phyloP scores from a whole-genome alignment of 306 rosid species.

The Vigna hirtella region DNA sequence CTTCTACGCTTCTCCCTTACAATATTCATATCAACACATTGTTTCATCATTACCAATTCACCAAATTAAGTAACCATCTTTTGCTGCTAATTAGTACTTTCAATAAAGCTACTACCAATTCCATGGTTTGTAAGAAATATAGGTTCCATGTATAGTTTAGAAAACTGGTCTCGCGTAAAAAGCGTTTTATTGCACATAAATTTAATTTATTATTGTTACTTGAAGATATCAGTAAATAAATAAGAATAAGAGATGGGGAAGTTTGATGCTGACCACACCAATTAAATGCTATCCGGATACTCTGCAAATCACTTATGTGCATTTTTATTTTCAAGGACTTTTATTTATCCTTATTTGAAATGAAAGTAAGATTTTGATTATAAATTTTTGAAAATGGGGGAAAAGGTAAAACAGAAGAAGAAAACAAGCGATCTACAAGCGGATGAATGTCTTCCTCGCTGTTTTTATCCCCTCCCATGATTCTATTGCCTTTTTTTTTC shows the following conservation, averaged over 20 bases:
- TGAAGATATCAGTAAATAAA: background rate
- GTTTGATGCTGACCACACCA: background rate
- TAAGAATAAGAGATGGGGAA: background rate
- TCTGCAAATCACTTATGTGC: background rate
- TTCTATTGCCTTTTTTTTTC: slow-evolving; percentile 42
- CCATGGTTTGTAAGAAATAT: slow-evolving; percentile 17
- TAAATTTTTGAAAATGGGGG: slow-evolving; percentile 62
- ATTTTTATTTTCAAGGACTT: background rate
- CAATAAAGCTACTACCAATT: slow-evolving; percentile 5
- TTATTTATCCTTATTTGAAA: slow-evolving; percentile 15
- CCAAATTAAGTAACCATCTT: slow-evolving; percentile 38
- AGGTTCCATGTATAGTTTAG: slow-evolving; percentile 16
- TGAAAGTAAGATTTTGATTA: slow-evolving; percentile 33
- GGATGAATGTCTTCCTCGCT: slow-evolving; percentile 31
- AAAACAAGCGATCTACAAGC: slow-evolving; percentile 41
- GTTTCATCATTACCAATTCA: slow-evolving; percentile 43
- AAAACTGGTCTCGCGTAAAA: background rate
- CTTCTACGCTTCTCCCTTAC: slow-evolving; percentile 16
- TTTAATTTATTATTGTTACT: too few species aligned
- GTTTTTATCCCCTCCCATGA: slow-evolving; percentile 35
- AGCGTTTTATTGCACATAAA: too few species aligned
- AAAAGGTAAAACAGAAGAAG: background rate
- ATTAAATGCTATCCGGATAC: background rate
- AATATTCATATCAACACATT: background rate
- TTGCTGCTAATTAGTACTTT: slow-evolving; percentile 12